Percentiles rank a stretch among this genome's conserved stretches.
Evolutionary conservation across 768 basidiomycete genomes (phyloP).

Genomic region (Russula sp.): DNA sequence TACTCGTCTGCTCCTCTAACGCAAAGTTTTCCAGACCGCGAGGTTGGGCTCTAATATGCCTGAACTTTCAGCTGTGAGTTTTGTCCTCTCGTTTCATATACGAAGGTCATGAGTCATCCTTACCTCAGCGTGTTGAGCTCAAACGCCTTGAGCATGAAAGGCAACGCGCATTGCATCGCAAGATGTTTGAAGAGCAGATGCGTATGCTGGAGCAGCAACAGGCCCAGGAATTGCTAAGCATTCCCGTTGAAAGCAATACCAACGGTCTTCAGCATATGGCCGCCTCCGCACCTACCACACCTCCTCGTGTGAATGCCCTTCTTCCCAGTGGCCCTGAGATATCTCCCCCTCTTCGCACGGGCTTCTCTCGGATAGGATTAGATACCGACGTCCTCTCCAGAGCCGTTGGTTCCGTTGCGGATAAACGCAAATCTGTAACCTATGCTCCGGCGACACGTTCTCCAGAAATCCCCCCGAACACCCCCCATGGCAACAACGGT

Average conservation of each 20-base stretch:
- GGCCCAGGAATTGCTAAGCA: slow-evolving; percentile 70
- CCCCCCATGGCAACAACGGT: slow-evolving; percentile 32
- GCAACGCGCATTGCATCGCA: slow-evolving; percentile 78
- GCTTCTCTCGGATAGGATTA: slow-evolving; percentile 38
- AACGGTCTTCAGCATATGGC: slow-evolving; percentile 64
- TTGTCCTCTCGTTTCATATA: slow-evolving; percentile 9
- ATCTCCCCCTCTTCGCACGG: slow-evolving; percentile 35
- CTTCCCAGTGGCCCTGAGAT: slow-evolving; percentile 47
- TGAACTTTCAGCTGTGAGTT: slow-evolving; percentile 77
- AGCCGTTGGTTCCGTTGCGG: slow-evolving; percentile 59
- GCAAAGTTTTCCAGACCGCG: slow-evolving; percentile 48
- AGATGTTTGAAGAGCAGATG: slow-evolving; percentile 96
- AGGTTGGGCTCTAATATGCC: slow-evolving; percentile 79
- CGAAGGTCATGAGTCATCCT: slow-evolving; percentile 8
- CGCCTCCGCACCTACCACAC: slow-evolving; percentile 83
- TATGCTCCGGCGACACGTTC: slow-evolving; percentile 75
- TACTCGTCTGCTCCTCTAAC: slow-evolving; percentile 9
- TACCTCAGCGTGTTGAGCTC: slow-evolving; percentile 69
- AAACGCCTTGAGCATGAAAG: slow-evolving; percentile 89
- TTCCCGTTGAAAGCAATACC: slow-evolving; percentile 55
- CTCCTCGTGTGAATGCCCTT: slow-evolving; percentile 68
- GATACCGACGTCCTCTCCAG: slow-evolving; percentile 59
- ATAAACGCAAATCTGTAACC: slow-evolving; percentile 83
- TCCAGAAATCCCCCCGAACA: slow-evolving; percentile 42
- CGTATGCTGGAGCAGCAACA: slow-evolving; percentile 87